Evolutionary conservation across 306 rosid genomes (phyloP).

Genomic region (Castanea crenata): DNA sequence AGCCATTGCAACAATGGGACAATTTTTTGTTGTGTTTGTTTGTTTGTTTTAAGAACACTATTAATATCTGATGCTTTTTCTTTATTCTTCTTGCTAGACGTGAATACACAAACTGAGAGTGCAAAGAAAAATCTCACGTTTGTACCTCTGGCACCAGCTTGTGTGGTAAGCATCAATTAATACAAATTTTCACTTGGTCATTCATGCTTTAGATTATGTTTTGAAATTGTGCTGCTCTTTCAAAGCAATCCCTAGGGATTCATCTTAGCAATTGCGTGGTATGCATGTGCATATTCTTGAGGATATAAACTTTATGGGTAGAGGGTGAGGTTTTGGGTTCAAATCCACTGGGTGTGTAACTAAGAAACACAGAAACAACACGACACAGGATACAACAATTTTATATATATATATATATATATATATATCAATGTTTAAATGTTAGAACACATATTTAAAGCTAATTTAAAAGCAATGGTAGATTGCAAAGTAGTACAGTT

Average conservation of each 20-base stretch:
- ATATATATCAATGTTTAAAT: no score
- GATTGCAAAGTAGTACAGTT: no score
- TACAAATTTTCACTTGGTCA: constrained; percentile 1
- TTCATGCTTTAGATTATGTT: neutral
- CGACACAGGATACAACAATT: no score
- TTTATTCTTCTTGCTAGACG: constrained; percentile 46
- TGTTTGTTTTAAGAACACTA: neutral
- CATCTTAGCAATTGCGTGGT: neutral
- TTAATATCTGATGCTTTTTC: constrained; percentile 26
- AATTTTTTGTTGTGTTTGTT: neutral
- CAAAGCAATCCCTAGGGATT: neutral
- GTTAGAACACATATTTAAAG: no score
- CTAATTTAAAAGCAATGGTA: no score
- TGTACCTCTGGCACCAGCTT: constrained; percentile 95
- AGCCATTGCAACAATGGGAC: neutral
- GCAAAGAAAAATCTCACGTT: constrained; percentile 81
- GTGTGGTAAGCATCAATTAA: constrained; percentile 70
- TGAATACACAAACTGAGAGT: constrained; percentile 63
- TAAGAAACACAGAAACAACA: no score
- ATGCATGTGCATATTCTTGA: neutral
- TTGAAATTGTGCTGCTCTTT: constrained; percentile 1
- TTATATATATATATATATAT: no score
- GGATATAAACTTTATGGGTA: no score
- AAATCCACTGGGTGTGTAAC: no score
- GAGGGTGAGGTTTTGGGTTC: no score